phyloP scores from a whole-genome alignment of 2,329 filamentous ascomycete species.

The Coccinonectria pachysandricola region DNA sequence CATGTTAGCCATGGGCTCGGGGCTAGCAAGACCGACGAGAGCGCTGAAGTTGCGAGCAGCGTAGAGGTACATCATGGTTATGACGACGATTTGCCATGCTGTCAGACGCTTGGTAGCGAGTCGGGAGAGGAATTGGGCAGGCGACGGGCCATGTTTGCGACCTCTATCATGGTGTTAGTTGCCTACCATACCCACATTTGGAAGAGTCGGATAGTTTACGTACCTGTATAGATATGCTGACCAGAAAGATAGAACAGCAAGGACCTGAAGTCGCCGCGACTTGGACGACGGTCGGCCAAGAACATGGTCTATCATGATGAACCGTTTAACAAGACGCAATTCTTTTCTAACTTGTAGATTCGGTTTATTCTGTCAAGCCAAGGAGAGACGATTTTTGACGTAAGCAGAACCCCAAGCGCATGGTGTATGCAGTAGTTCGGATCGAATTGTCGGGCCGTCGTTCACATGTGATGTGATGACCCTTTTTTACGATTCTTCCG shows the following conservation, averaged over 20 bases:
- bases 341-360: no score
- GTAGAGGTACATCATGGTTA: constrained; percentile 87
- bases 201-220: constrained; percentile 9
- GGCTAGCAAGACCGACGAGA: constrained; percentile 79
- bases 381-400: no score
- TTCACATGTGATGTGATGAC: no score
- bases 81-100: constrained; percentile 78
- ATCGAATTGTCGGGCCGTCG: constrained; percentile 5
- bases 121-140: constrained; percentile 59
- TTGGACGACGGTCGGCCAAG: constrained; percentile 82
- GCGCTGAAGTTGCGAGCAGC: constrained; percentile 88
- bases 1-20: constrained; percentile 87
- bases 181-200: constrained; percentile 1
- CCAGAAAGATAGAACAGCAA: constrained; percentile 89
- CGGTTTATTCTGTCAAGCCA: no score
- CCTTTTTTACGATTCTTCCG: no score
- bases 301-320: constrained; percentile 80
- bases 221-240: constrained; percentile 71
- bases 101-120: constrained; percentile 63
- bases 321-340: no score
- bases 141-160: constrained; percentile 77
- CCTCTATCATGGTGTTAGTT: constrained; percentile 45
- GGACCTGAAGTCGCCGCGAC: constrained; percentile 85
- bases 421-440: constrained; percentile 7
- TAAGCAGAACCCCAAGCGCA: constrained; percentile 9